Percentiles rank a stretch among this genome's conserved stretches.
Conservation (phyloP, 768 basidiomycete species). For the Serpula lacrymans region DNA sequence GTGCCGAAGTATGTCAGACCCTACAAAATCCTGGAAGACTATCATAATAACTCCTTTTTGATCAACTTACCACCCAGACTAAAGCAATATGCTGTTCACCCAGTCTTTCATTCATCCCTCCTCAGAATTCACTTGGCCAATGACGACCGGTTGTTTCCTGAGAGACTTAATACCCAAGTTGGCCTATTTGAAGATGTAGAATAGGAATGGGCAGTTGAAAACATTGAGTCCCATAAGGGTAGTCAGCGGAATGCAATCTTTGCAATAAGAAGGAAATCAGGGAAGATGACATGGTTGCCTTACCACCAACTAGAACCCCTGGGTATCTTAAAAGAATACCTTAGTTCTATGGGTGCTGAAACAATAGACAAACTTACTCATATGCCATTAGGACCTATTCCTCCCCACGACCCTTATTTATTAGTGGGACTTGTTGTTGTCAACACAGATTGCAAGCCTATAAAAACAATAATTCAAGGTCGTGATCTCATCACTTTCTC, state of each 20-base stretch:
- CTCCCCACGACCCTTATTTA: no score
- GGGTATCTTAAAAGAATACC: conserved; percentile 10
- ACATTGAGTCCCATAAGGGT: conserved; percentile 23
- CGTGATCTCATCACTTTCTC: no score
- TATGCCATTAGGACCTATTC: no score
- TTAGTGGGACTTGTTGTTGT: no score
- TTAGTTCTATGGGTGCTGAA: no score
- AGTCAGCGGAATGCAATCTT: conserved; percentile 21
- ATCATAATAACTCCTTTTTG: conserved; percentile 12
- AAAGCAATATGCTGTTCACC: conserved; percentile 19
- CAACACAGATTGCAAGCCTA: no score
- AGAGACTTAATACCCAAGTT: conserved; percentile 13
- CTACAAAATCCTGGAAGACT: conserved; percentile 10
- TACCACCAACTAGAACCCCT: conserved; percentile 18
- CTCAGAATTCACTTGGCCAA: conserved; percentile 21
- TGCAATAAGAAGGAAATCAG: conserved; percentile 31
- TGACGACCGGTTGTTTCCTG: conserved; percentile 25
- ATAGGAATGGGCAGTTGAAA: conserved; percentile 15
- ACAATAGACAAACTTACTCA: no score
- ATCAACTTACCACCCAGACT: conserved; percentile 26
- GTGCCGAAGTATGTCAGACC: conserved; percentile 26
- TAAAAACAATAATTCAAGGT: no score
- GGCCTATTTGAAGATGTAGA: conserved; percentile 8
- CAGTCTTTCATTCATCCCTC: conserved; percentile 30
- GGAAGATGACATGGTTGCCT: conserved; percentile 33